phyloP scores from a whole-genome alignment of 768 basidiomycete genomes.

The Psilocybe sp. region DNA sequence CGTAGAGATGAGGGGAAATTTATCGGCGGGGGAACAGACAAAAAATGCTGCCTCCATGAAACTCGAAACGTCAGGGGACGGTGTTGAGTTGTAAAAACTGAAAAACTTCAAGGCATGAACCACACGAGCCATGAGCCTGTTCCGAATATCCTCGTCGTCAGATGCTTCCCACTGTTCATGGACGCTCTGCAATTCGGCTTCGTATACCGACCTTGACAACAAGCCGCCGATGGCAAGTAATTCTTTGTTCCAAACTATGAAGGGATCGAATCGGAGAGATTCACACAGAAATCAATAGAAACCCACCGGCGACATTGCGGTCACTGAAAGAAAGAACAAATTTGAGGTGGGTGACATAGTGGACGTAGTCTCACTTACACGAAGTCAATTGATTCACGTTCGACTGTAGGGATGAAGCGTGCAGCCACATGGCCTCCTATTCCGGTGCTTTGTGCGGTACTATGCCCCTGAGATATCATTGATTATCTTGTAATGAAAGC shows the following conservation, averaged over 20 bases:
- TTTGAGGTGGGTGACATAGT: neutral
- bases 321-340: conserved; percentile 46
- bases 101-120: conserved; percentile 88
- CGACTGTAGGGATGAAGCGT: conserved; percentile 93
- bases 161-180: conserved; percentile 58
- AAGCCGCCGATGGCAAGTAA: conserved; percentile 83
- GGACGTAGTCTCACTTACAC: conserved; percentile 48
- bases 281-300: neutral
- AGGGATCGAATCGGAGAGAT: conserved; percentile 3
- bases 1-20: conserved; percentile 73
- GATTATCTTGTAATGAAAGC: neutral
- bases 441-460: conserved; percentile 91
- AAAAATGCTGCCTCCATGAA: conserved; percentile 81
- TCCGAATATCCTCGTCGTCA: conserved; percentile 38
- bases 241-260: conserved; percentile 85
- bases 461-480: conserved; percentile 62
- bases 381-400: conserved; percentile 89
- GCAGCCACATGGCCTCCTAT: conserved; percentile 63
- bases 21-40: conserved; percentile 43
- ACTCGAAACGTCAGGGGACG: conserved; percentile 72
- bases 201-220: conserved; percentile 79
- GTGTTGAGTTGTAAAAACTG: conserved; percentile 85
- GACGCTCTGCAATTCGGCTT: conserved; percentile 69
- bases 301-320: conserved; percentile 71
- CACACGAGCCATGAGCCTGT: conserved; percentile 55